A percentile compares a stretch with the other conserved stretches of the same genome.
These are phyloP conservation scores for Kazachstania sp. DNA, from an alignment of 1,139 yeast genomes.

Conservation along the genomic window DNA sequence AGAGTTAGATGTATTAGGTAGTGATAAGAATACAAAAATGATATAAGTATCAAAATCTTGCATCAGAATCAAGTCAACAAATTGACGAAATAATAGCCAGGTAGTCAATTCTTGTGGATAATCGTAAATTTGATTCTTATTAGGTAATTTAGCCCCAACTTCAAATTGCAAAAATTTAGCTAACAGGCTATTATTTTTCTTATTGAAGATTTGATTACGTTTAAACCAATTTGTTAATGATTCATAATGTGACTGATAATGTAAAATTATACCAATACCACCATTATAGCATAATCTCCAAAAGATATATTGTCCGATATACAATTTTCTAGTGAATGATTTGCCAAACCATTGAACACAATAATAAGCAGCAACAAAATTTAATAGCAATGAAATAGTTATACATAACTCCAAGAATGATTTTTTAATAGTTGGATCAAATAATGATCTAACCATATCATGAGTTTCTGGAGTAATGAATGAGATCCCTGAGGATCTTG, in stretches of 20 bases:
- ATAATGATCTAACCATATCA: slow-evolving; percentile 76
- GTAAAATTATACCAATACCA: slow-evolving; percentile 68
- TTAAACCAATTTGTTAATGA: slow-evolving; percentile 50
- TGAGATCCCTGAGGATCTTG: slow-evolving; percentile 29
- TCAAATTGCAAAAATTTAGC: slow-evolving; percentile 42
- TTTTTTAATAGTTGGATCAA: slow-evolving; percentile 68
- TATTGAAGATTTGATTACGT: slow-evolving; percentile 40
- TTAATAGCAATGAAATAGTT: slow-evolving; percentile 43
- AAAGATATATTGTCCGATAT: slow-evolving; percentile 48
- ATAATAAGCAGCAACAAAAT: slow-evolving; percentile 43
- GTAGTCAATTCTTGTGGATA: slow-evolving; percentile 74
- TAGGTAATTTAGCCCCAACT: slow-evolving; percentile 55
- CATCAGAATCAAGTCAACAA: slow-evolving; percentile 78
- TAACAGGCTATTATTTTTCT: slow-evolving; percentile 31
- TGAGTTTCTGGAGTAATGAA: slow-evolving; percentile 73
- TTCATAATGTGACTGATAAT: slow-evolving; percentile 56
- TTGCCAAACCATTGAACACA: slow-evolving; percentile 24
- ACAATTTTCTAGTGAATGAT: slow-evolving; percentile 17
- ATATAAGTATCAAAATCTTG: slow-evolving; percentile 75
- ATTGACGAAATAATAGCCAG: slow-evolving; percentile 73
- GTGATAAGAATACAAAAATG: slow-evolving; percentile 57
- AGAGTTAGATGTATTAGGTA: slow-evolving; percentile 28
- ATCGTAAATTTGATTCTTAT: slow-evolving; percentile 37
- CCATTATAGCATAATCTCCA: slow-evolving; percentile 75
- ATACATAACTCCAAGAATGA: slow-evolving; percentile 59